Evolutionary conservation across 345 rosid genomes (phyloP).

Genomic region (Populus ilicifolia): DNA sequence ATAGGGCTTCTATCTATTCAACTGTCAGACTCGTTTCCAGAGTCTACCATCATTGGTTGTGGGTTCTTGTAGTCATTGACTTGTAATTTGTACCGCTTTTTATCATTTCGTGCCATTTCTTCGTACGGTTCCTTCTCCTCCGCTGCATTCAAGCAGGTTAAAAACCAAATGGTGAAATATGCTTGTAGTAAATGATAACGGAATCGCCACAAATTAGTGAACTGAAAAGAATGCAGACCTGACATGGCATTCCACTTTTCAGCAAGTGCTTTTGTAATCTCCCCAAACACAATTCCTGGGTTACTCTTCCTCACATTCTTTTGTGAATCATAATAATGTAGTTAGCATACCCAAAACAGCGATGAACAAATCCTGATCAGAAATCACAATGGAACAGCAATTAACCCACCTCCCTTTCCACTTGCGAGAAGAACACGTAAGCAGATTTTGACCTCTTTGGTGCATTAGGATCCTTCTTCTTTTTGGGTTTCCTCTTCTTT

Average conservation of each 20-base stretch:
- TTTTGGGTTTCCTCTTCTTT: constrained; percentile 74
- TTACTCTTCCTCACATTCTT: constrained; percentile 72
- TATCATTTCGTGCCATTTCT: constrained; percentile 71
- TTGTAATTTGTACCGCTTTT: constrained; percentile 67
- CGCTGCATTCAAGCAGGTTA: constrained; percentile 7
- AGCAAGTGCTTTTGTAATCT: constrained; percentile 57
- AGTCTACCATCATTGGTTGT: constrained; percentile 61
- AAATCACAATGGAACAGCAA: not conserved
- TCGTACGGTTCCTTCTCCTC: constrained; percentile 84
- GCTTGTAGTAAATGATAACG: not conserved
- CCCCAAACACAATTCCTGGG: constrained; percentile 73
- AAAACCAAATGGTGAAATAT: not conserved
- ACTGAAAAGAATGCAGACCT: constrained; percentile 30
- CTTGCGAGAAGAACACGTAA: constrained; percentile 68
- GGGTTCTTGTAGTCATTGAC: constrained; percentile 67
- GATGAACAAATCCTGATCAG: not conserved
- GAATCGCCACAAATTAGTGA: not conserved
- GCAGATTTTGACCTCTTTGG: constrained; percentile 80
- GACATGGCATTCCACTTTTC: constrained; percentile 81
- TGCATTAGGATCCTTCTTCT: constrained; percentile 96
- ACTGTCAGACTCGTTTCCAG: constrained; percentile 34
- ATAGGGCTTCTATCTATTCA: not conserved
- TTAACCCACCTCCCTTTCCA: constrained; percentile 77
- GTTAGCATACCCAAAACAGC: constrained; percentile 9
- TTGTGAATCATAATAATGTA: constrained; percentile 10